Evolutionary conservation across 441 rosid genomes (phyloP).

Genomic region (Adansonia madagascariensis): DNA sequence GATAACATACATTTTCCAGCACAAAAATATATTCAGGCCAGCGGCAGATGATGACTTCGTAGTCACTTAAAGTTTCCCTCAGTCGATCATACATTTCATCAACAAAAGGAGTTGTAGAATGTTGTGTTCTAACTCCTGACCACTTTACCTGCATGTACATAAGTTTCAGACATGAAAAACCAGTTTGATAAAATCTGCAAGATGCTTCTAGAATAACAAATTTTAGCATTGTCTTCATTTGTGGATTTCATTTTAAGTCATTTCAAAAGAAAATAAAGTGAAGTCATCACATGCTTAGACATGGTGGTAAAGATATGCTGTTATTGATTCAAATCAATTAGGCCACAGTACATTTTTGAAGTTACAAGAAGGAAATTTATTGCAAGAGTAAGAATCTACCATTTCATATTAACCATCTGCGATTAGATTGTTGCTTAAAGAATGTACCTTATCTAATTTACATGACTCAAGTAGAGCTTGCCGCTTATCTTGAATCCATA

Average conservation of each 20-base stretch:
- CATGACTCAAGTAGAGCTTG: conserved; percentile 85
- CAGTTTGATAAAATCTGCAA: neutral
- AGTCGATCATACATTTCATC: conserved; percentile 93
- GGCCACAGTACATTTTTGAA: conserved; percentile 1
- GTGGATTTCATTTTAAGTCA: neutral
- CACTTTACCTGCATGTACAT: conserved; percentile 79
- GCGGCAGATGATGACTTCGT: conserved; percentile 89
- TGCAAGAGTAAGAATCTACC: neutral
- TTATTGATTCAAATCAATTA: neutral
- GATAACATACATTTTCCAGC: conserved; percentile 78
- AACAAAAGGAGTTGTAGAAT: conserved; percentile 91
- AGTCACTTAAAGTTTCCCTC: conserved; percentile 73
- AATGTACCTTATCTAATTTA: conserved; percentile 85
- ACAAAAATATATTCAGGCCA: conserved; percentile 97
- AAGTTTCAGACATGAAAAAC: conserved; percentile 25
- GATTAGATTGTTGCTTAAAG: conserved; percentile 9
- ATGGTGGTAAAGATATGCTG: neutral
- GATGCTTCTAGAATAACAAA: neutral
- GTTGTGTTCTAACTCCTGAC: conserved; percentile 93
- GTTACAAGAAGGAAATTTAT: neutral
- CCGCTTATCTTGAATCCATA: conserved; percentile 98
- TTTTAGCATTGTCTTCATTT: neutral
- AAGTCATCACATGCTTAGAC: neutral
- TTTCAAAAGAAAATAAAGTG: neutral
- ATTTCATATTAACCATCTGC: neutral